Conservation (phyloP, 805 yeast genomes). For the Candida jianshihensis region DNA sequence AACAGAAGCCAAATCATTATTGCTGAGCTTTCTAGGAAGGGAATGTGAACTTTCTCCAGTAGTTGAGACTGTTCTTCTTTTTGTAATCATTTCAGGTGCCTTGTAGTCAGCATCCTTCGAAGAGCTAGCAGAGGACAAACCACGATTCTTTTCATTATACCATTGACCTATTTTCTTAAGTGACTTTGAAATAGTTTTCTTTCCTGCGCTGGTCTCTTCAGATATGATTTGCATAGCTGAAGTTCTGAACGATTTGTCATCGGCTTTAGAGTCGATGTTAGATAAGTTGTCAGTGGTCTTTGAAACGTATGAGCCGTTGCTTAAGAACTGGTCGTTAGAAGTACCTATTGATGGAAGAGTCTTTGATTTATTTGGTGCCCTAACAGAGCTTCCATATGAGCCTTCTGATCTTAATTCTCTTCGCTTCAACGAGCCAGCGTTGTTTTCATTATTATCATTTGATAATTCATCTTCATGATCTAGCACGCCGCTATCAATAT, state of each 20-base stretch:
- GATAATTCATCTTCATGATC: constrained; percentile 4
- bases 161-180: constrained; percentile 60
- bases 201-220: constrained; percentile 24
- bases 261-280: background rate
- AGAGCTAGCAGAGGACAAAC: background rate
- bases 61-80: constrained; percentile 34
- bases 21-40: constrained; percentile 5
- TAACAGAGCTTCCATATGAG: constrained; percentile 3
- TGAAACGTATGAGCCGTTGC: constrained; percentile 23
- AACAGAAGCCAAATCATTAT: constrained; percentile 6
- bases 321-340: constrained; percentile 22
- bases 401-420: constrained; percentile 5
- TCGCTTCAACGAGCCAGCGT: constrained; percentile 11
- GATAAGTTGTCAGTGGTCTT: constrained; percentile 3
- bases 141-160: constrained; percentile 47
- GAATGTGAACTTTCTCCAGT: background rate
- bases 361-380: constrained; percentile 7
- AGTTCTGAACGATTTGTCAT: constrained; percentile 3
- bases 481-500: background rate
- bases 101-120: constrained; percentile 20
- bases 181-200: constrained; percentile 36
- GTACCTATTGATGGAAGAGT: constrained; percentile 18
- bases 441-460: constrained; percentile 6
- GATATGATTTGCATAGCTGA: constrained; percentile 19
- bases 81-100: constrained; percentile 63